Base-by-base conservation (phyloP, 2,329 filamentous ascomycete species). In the Colletotrichum melonis region DNA sequence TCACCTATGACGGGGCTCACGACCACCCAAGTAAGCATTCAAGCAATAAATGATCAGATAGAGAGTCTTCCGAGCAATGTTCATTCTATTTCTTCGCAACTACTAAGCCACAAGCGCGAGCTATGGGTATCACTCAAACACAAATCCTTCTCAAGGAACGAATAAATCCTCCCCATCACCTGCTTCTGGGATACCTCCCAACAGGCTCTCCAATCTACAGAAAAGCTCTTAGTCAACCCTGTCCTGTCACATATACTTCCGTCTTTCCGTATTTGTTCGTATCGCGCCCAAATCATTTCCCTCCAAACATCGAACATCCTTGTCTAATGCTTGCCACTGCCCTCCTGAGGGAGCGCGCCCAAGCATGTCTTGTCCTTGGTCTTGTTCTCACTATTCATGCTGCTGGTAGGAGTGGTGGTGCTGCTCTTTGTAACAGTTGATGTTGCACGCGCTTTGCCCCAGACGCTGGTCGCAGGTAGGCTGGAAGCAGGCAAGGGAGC, bases 131-230 rank as follows among this genome's bases (percentile, higher is more conserved):
- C 28, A 55, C 57, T 54, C 56, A 63, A 54, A 68, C 46, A 30
- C 52, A 24, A 32, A 30, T 14, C 16, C 38, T 24, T 26, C 16
- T 59, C 56, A 49, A 56, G 54, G 12, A 42, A 24, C 24, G 7
- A 42, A 46, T 55, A 68, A 55, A 55, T 42, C 32, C n/a, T 22
- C 46, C 57, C 22, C 22, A 11, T 30, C n/a, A 30, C 16, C 57
- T 55, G 22, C 65, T 63, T 35, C 54, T 32, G n/a, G 35, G 69
- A 32, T 42, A 63, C 54, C 38, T 54, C 38, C 69, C 58, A 62
- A 72, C 46, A 63, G 57, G 14, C 54, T 42, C 58, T 69, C 65
- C 65, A 72, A 63, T 11, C 30, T 63, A 58, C 42, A 28, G 24
- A 49, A 14, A 63, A 64, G 49, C 32, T 71, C 12, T 26, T 7